These are phyloP conservation scores for Passalora sequoiae DNA, from an alignment of 2,329 filamentous ascomycete species.

Conservation along the genomic window DNA sequence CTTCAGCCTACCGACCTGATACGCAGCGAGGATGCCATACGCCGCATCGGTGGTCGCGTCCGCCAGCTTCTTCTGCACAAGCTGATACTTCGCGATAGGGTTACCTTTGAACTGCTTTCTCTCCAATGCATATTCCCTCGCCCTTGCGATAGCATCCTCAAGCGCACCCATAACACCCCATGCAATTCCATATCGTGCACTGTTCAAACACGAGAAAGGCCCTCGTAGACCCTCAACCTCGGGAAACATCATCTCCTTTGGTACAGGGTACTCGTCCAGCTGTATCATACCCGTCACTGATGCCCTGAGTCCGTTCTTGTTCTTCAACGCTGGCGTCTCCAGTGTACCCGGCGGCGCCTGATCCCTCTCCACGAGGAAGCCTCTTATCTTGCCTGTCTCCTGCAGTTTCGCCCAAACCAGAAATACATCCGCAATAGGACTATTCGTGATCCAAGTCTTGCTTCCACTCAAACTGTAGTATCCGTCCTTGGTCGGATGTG, in stretches of 20 bases:
- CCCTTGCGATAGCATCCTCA: constrained; percentile 79
- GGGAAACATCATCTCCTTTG: constrained; percentile 89
- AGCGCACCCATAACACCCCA: constrained; percentile 90
- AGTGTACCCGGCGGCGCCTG: constrained; percentile 82
- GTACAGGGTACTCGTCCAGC: constrained; percentile 82
- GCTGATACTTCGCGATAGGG: constrained; percentile 89
- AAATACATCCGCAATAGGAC: constrained; percentile 77
- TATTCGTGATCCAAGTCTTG: constrained; percentile 97
- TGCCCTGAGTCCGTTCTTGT: constrained; percentile 90
- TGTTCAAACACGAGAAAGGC: constrained; percentile 92
- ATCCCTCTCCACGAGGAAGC: constrained; percentile 81
- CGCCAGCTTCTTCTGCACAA: constrained; percentile 95
- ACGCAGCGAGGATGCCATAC: constrained; percentile 81
- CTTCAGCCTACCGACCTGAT: constrained; percentile 89
- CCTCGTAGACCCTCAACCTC: constrained; percentile 79
- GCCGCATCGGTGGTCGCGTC: constrained; percentile 88
- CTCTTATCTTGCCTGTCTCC: constrained; percentile 86
- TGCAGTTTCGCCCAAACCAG: constrained; percentile 91
- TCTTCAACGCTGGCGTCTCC: constrained; percentile 84
- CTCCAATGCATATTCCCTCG: constrained; percentile 83
- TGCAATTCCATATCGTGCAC: constrained; percentile 86
- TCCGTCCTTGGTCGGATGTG: constrained; percentile 77
- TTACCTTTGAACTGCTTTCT: constrained; percentile 95
- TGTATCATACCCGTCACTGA: constrained; percentile 98
- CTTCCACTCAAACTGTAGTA: constrained; percentile 72